Percentiles rank a stretch among this genome's conserved stretches.
Evolutionary conservation across 352 stramenopile genomes (phyloP).

Genomic region (Pythium monospermum): DNA sequence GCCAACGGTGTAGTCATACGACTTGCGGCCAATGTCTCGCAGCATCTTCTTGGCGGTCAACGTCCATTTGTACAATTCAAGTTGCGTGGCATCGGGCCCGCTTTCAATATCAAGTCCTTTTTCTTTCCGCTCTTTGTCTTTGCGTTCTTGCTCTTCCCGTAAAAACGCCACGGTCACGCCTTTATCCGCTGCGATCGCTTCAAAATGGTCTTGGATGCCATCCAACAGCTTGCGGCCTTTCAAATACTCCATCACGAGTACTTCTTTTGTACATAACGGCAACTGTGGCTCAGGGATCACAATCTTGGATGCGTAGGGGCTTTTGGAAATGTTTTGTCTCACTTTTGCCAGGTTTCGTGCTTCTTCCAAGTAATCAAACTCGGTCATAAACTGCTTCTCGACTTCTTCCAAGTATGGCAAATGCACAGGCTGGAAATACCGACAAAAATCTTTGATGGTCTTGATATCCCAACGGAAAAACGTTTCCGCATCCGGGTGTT

Average conservation of each 20-base stretch:
- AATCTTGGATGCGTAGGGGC: conserved; percentile 59
- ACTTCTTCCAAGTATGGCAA: conserved; percentile 92
- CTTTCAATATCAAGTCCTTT: conserved; percentile 69
- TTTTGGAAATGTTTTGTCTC: conserved; percentile 85
- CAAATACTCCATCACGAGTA: conserved; percentile 95
- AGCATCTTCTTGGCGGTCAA: conserved; percentile 37
- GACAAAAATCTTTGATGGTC: conserved; percentile 95
- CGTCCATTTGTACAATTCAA: conserved; percentile 47
- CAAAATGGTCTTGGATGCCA: conserved; percentile 89
- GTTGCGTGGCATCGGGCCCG: conserved; percentile 49
- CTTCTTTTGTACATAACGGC: conserved; percentile 91
- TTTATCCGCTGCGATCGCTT: conserved; percentile 79
- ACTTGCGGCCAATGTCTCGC: conserved; percentile 30
- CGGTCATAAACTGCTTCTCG: conserved; percentile 97
- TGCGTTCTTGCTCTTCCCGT: conserved; percentile 64
- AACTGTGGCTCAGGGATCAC: conserved; percentile 82
- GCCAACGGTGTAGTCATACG: conserved; percentile 87
- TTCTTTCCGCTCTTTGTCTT: conserved; percentile 57
- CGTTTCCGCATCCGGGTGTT: conserved; percentile 92
- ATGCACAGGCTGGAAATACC: conserved; percentile 93
- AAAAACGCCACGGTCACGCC: conserved; percentile 86
- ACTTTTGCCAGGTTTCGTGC: conserved; percentile 88
- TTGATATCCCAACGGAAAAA: conserved; percentile 95
- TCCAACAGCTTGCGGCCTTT: conserved; percentile 82
- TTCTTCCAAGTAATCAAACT: conserved; percentile 96